A percentile compares a stretch with the other conserved stretches of the same genome.
These are phyloP conservation scores for Echinochloa phyllopogon DNA, from an alignment of 176 grass and related monocot genomes.

Conservation along the genomic window DNA sequence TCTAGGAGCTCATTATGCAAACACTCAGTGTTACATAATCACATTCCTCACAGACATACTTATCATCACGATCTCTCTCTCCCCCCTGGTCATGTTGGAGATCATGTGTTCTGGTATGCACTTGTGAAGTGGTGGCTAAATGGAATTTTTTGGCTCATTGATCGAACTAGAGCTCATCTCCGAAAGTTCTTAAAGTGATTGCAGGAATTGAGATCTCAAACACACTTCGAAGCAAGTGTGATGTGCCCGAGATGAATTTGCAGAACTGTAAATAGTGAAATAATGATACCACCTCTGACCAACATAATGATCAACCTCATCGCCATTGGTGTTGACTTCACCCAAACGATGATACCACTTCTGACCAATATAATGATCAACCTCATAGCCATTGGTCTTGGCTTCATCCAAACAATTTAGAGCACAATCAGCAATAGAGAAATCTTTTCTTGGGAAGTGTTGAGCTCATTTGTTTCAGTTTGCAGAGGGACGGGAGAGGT, in stretches of 20 bases:
- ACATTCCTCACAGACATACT: conserved; percentile 89
- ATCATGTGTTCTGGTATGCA: conserved; percentile 94
- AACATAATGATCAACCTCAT: conserved; percentile 97
- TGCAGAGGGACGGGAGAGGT: conserved; percentile 90
- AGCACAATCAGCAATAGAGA: conserved; percentile 90
- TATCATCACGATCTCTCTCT: conserved; percentile 86
- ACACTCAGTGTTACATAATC: conserved; percentile 59
- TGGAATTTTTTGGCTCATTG: conserved; percentile 95
- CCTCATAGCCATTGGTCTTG: no score
- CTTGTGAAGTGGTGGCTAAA: conserved; percentile 95
- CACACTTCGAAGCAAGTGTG: conserved; percentile 77
- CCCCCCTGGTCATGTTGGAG: conserved; percentile 76
- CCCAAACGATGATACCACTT: conserved; percentile 52
- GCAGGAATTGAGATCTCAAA: conserved; percentile 90
- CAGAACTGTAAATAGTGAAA: conserved; percentile 79
- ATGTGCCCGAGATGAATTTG: conserved; percentile 76
- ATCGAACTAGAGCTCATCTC: conserved; percentile 92
- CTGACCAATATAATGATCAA: no score
- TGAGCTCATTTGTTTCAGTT: conserved; percentile 95
- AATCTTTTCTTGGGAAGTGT: conserved; percentile 89
- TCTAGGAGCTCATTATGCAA: conserved; percentile 92
- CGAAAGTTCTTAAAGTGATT: conserved; percentile 85
- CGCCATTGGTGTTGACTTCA: conserved; percentile 86
- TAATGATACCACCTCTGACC: conserved; percentile 85
- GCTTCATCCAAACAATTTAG: conserved; percentile 29